Evolutionary conservation across 805 yeast genomes (phyloP), one percentile per base, ranked within the genome.

Genomic region (Nakazawaea holstii): DNA sequence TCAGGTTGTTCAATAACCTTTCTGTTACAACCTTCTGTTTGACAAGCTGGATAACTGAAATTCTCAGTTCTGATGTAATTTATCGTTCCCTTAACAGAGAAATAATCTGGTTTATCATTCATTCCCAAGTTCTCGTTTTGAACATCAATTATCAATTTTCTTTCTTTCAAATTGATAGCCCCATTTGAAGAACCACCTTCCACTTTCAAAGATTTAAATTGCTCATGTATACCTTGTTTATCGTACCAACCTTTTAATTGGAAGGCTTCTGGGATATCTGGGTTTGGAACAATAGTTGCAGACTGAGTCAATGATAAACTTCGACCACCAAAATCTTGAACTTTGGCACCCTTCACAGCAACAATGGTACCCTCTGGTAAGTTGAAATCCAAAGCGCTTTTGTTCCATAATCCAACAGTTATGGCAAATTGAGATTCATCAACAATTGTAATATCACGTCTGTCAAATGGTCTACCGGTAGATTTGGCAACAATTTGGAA

Each of bases 211-310:
- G 82, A 69, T 55, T 78, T 77, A 69, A 87, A 90, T 35, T 64
- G 67, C 48, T 80, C 80, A 46, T 70, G 66, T 20, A 74, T 73
- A 35, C 97, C 97, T 55, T 77, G 80, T 36, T 84, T 77, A 59
- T 89, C 96, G 59, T 81, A 94, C 99, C 99, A 94, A 6, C 98
- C 98, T 65, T 89, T 88, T 55, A 94, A 75, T 46, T 79, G 75
- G 63, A 81, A 89, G 4, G 97, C 92, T 62, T 89, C 97, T 15
- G 87, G 83, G 20, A 87, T 77, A 60, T 91, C 97, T 2, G 99
- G 99, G 58, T 88, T 87, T 10, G 87, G 75, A 33, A 81, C 64
- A 53, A 94, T 67, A 1, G 87, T 76, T 17, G 96, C 90, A 9
- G 87, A 76, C 51, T 84, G 88, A 24, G 91, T 81, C 64, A 90